Conservation (phyloP, 2,329 filamentous ascomycete species). For the Penicillium capsulatum region DNA sequence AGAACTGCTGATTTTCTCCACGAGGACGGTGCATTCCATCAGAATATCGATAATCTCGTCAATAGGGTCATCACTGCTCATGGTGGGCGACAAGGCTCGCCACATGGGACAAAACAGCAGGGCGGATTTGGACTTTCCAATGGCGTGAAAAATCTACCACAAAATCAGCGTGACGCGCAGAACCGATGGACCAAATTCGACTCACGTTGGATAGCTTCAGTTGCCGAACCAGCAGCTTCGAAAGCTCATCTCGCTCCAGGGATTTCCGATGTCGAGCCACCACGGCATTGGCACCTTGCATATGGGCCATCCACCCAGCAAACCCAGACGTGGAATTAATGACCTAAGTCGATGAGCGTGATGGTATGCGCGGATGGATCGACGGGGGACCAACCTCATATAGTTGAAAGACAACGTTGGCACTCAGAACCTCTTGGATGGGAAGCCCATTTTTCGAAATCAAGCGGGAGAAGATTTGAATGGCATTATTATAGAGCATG, state of each 20-base stretch:
- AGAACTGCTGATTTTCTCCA: conserved; percentile 6
- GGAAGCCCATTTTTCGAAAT: conserved; percentile 8
- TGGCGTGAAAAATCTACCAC: conserved; percentile 13
- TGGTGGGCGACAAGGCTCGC: conserved; percentile 6
- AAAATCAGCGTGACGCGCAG: not conserved
- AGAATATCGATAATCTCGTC: conserved; percentile 16
- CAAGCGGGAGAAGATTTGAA: conserved; percentile 10
- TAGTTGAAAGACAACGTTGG: conserved; percentile 16
- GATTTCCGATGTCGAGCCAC: conserved; percentile 11
- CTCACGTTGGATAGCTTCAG: conserved; percentile 14
- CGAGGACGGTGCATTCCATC: conserved; percentile 10
- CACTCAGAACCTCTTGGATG: conserved; percentile 15
- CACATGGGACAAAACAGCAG: conserved; percentile 13
- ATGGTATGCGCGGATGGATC: no score
- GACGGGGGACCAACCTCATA: conserved; percentile 15
- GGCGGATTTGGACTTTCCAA: conserved; percentile 13
- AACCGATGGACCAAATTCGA: not conserved
- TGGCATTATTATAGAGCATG: conserved; percentile 13
- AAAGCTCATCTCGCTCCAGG: conserved; percentile 8
- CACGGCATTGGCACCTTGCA: conserved; percentile 17
- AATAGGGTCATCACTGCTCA: conserved; percentile 2
- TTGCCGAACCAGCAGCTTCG: conserved; percentile 11
- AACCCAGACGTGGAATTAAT: conserved; percentile 16
- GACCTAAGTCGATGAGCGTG: conserved; percentile 7
- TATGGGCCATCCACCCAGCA: conserved; percentile 15